phyloP scores from a whole-genome alignment of 352 stramenopile genomes.

The Phytophthora syringae region DNA sequence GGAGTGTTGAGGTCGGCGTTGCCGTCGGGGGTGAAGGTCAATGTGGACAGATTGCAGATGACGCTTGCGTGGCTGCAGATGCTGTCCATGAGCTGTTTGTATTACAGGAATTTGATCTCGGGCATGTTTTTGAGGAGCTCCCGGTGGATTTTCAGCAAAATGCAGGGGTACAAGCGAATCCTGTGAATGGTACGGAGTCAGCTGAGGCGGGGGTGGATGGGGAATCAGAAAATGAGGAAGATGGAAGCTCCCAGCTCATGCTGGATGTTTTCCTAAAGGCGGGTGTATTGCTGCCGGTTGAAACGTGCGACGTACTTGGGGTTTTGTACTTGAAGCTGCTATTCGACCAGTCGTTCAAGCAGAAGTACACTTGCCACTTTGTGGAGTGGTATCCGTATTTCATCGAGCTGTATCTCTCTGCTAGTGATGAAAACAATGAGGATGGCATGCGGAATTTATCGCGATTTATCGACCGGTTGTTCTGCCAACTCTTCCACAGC shows the following conservation, averaged over 20 bases:
- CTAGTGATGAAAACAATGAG: slow-evolving; percentile 77
- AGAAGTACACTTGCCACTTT: slow-evolving; percentile 84
- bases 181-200: too few species aligned
- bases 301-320: slow-evolving; percentile 77
- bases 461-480: slow-evolving; percentile 83
- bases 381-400: slow-evolving; percentile 85
- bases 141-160: slow-evolving; percentile 55
- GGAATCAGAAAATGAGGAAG: too few species aligned
- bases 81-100: slow-evolving; percentile 73
- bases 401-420: slow-evolving; percentile 70
- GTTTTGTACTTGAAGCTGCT: slow-evolving; percentile 85
- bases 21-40: slow-evolving; percentile 51
- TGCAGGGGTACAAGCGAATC: too few species aligned
- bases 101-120: slow-evolving; percentile 69
- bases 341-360: slow-evolving; percentile 84
- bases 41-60: slow-evolving; percentile 65
- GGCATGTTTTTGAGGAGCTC: slow-evolving; percentile 66
- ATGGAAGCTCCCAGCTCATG: slow-evolving; percentile 24
- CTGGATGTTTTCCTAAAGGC: slow-evolving; percentile 80
- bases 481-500: slow-evolving; percentile 88
- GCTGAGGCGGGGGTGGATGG: too few species aligned
- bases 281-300: slow-evolving; percentile 70
- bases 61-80: slow-evolving; percentile 74
- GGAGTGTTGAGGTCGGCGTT: slow-evolving; percentile 49
- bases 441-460: slow-evolving; percentile 79